A percentile compares a stretch with the other conserved stretches of the same genome.
Conservation (phyloP, 257 asterid species). For the Salvia hispanica region DNA sequence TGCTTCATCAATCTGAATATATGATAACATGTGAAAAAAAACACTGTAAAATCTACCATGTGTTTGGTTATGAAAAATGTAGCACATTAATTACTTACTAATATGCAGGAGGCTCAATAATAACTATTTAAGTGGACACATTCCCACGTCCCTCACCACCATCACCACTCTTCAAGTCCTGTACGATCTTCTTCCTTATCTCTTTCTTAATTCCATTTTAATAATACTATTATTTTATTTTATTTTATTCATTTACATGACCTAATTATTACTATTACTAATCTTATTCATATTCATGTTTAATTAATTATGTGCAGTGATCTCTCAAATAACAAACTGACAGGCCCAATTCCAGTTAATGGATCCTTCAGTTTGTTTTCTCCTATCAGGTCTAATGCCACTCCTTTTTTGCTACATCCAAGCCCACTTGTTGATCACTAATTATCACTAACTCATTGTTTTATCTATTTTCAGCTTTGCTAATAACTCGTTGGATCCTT, state of each 20-base stretch:
- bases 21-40: too few relatives aligned
- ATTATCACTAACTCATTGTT: not conserved
- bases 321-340: conserved; percentile 71
- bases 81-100: conserved; percentile 28
- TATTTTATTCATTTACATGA: not conserved
- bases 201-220: not conserved
- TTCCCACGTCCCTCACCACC: conserved; percentile 67
- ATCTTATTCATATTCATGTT: conserved; percentile 12
- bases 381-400: conserved; percentile 71
- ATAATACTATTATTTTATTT: too few relatives aligned
- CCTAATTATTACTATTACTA: conserved; percentile 3
- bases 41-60: too few relatives aligned
- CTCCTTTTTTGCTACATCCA: not conserved
- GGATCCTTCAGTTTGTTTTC: conserved; percentile 88
- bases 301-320: conserved; percentile 56
- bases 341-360: conserved; percentile 68
- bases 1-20: too few relatives aligned
- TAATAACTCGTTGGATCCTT: not conserved
- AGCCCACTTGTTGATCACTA: not conserved
- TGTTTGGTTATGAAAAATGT: too few relatives aligned
- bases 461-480: not conserved
- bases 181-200: conserved; percentile 44
- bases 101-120: conserved; percentile 89
- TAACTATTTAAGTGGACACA: conserved; percentile 72
- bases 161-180: conserved; percentile 86